Evolutionary conservation across 306 rosid genomes (phyloP), one percentile per base, ranked within the genome.

Genomic region (Prinsepia uniflora): DNA sequence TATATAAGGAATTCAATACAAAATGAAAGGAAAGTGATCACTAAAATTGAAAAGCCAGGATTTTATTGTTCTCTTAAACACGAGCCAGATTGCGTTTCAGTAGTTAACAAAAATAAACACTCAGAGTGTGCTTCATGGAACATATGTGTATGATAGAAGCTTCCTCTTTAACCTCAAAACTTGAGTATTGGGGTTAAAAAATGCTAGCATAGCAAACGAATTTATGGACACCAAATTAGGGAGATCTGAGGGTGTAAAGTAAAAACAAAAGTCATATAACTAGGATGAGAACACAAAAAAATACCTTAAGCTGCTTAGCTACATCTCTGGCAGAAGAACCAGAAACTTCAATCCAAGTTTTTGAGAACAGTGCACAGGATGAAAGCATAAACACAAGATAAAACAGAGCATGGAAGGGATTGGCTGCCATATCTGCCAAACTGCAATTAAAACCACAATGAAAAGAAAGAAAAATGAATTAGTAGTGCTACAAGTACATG

Each of bases 291-390:
- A 22, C 3, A 47, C 46, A 6, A 10, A n/a, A 58, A 34, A 62
- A 22, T 85, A 90, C 98, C 96, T 88, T 92, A 55, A 92, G 85
- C 76, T 86, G 96, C 84, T 88, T 92, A 66, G 96, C 98, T 79
- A 92, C 96, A 82, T 92, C 98, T 74, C 55, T 84, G 13, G 98
- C 96, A 68, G 96, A 92, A 20, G 98, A 92, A 68, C 98, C 98
- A 18, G 96, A 92, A 75, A 92, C 98, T 83, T 92, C 93, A 73
- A 92, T 92, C 98, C 98, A 92, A n/a, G 96, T 90, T 80, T 92
- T 86, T 36, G 98, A 92, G 87, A 92, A 90, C 67, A 88, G 77
- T 55, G 96, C 98, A 66, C 98, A 92, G 0, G 96, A 96, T 17
- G 96, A 81, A 74, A 92, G 78, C 98, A 92, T 90, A 78, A 90